These are phyloP conservation scores for Hibiscus tridactylites DNA, from an alignment of 345 rosid genomes.

Conservation along the genomic window DNA sequence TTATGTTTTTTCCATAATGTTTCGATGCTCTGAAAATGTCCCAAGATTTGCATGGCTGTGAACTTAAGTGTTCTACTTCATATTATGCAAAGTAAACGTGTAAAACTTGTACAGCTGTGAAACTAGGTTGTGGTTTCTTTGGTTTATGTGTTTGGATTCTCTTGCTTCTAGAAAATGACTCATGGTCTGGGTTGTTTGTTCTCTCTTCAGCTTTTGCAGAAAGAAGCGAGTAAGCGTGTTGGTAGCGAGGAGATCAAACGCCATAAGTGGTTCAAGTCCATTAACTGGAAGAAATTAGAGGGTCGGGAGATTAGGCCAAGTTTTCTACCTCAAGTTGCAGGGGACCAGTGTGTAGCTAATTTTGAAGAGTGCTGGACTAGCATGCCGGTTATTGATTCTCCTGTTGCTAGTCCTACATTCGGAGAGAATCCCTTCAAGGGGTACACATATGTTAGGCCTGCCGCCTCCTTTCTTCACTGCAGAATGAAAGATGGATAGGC, in stretches of 20 bases:
- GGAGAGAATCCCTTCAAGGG: conserved; percentile 32
- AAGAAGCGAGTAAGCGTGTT: conserved; percentile 34
- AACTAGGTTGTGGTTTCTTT: neutral
- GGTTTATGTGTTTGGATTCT: conserved; percentile 1
- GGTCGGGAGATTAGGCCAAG: conserved; percentile 39
- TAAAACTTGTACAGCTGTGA: neutral
- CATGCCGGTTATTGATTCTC: conserved; percentile 42
- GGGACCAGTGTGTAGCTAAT: conserved; percentile 41
- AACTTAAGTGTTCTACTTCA: neutral
- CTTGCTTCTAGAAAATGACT: neutral
- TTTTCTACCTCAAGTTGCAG: conserved; percentile 42
- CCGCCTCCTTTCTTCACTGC: conserved; percentile 20
- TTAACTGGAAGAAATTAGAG: conserved; percentile 47
- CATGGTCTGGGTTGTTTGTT: neutral
- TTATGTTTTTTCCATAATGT: neutral
- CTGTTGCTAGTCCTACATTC: conserved; percentile 39
- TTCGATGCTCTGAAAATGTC: conserved; percentile 1
- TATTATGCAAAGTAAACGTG: neutral
- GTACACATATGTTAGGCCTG: conserved; percentile 40
- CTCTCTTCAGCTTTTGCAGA: conserved; percentile 36
- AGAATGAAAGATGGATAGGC: neutral
- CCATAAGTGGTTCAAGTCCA: conserved; percentile 41
- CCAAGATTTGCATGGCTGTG: neutral
- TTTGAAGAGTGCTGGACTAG: conserved; percentile 42
- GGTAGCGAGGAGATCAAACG: conserved; percentile 38